Conservation (phyloP, 2,329 filamentous ascomycete genomes). For the Helotiales sp. region DNA sequence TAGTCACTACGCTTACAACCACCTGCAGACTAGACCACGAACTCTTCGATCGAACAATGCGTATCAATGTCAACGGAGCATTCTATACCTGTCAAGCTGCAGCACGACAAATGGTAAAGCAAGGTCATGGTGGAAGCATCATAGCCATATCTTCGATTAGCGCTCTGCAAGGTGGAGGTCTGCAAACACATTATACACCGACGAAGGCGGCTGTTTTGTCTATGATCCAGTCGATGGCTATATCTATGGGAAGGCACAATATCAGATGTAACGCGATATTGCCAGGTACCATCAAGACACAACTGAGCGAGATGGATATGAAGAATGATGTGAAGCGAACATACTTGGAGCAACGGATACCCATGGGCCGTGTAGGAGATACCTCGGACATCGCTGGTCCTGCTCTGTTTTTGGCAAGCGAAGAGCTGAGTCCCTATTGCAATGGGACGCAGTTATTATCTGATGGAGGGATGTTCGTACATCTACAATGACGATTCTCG, state of each 20-base stretch:
- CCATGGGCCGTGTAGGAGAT: conserved; percentile 69
- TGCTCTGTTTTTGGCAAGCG: conserved; percentile 79
- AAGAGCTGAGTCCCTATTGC: conserved; percentile 75
- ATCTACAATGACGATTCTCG: conserved; percentile 61
- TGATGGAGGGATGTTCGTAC: conserved; percentile 86
- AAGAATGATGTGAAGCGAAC: conserved; percentile 66
- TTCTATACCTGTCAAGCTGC: conserved; percentile 86
- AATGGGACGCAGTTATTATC: conserved; percentile 84
- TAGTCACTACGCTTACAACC: not conserved
- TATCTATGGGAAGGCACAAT: conserved; percentile 71
- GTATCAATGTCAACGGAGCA: conserved; percentile 80
- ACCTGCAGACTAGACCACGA: conserved; percentile 58
- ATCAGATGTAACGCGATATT: conserved; percentile 83
- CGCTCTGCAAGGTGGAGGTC: conserved; percentile 73
- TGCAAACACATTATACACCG: conserved; percentile 83
- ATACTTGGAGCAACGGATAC: conserved; percentile 81
- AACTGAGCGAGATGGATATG: conserved; percentile 79
- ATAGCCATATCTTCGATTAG: conserved; percentile 74
- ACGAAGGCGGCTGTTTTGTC: conserved; percentile 81
- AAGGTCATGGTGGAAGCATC: conserved; percentile 73
- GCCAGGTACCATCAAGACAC: conserved; percentile 80
- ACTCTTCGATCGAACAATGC: conserved; percentile 69
- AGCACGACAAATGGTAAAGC: conserved; percentile 73
- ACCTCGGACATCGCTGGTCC: conserved; percentile 77
- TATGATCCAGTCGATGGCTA: conserved; percentile 80